Percentiles rank a stretch among this genome's conserved stretches.
Evolutionary conservation across 2,329 filamentous ascomycete genomes (phyloP).

Genomic region (Ophiocordyceps robertsii): DNA sequence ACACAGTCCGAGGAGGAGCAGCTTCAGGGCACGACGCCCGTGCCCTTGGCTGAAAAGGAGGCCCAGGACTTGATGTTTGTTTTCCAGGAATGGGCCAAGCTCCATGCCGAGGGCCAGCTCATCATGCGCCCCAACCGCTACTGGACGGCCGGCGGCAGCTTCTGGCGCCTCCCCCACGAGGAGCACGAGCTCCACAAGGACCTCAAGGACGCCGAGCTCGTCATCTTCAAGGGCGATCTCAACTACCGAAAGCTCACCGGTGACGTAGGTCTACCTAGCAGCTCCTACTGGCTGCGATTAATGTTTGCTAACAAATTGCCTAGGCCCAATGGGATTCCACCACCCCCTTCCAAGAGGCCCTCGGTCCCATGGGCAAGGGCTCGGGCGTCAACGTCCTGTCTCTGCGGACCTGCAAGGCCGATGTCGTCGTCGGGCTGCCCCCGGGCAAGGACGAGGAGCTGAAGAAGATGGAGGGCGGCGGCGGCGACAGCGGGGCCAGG

Average conservation of each 20-base stretch:
- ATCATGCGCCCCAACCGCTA: constrained; percentile 74
- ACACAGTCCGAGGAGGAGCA: constrained; percentile 55
- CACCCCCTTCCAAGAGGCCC: constrained; percentile 70
- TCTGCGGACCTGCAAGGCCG: constrained; percentile 89
- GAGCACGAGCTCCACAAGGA: constrained; percentile 61
- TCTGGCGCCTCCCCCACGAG: constrained; percentile 67
- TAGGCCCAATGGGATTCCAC: constrained; percentile 61
- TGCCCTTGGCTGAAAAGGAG: constrained; percentile 54
- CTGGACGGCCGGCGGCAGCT: constrained; percentile 82
- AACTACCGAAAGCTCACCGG: constrained; percentile 90
- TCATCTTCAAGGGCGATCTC: constrained; percentile 93
- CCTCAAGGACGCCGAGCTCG: constrained; percentile 68
- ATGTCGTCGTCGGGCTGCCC: constrained; percentile 82
- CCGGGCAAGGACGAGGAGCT: constrained; percentile 74
- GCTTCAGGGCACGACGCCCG: constrained; percentile 40
- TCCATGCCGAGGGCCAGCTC: constrained; percentile 75
- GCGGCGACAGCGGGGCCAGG: constrained; percentile 55
- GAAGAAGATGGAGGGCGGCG: constrained; percentile 51
- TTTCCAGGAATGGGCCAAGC: constrained; percentile 65
- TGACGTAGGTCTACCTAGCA: constrained; percentile 50
- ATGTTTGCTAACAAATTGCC: neutral
- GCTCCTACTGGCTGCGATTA: neutral
- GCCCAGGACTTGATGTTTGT: constrained; percentile 56
- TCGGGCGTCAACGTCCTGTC: constrained; percentile 79
- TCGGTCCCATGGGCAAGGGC: constrained; percentile 70